A percentile compares a stretch with the other conserved stretches of the same genome.
Conservation (phyloP, 768 basidiomycete species). For the Dacryopinax primogenitus region DNA sequence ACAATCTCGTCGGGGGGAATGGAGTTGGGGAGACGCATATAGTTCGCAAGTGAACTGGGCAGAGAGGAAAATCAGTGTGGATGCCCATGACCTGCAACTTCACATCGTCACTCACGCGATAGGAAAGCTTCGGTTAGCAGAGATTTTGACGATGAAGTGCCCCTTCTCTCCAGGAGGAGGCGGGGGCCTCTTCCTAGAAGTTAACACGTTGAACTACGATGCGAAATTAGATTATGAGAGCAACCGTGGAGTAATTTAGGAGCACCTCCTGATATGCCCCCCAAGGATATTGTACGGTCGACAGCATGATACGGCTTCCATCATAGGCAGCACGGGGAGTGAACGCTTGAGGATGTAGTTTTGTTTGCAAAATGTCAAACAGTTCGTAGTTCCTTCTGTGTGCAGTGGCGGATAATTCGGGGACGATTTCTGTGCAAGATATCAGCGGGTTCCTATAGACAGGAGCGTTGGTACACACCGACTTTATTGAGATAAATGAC, state of each 20-base stretch:
- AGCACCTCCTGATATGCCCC: background rate
- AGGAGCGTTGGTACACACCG: background rate
- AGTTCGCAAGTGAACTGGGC: background rate
- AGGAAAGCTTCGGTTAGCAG: background rate
- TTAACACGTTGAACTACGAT: background rate
- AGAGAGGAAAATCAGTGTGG: background rate
- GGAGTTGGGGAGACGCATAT: background rate
- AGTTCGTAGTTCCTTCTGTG: background rate
- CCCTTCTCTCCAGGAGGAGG: background rate
- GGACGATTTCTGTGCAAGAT: background rate
- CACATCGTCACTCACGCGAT: background rate
- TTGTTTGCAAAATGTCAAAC: background rate
- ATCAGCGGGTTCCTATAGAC: background rate
- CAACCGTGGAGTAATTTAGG: background rate
- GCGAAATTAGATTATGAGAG: background rate
- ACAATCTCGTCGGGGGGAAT: background rate
- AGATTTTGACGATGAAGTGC: background rate
- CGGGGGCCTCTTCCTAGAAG: background rate
- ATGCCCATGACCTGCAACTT: background rate
- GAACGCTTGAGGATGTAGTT: background rate
- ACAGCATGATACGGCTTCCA: background rate
- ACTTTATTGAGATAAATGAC: background rate
- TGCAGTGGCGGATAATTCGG: background rate
- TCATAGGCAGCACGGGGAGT: background rate
- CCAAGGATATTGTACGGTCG: background rate